Evolutionary conservation across 805 yeast species (phyloP).

Genomic region (Teunomyces barrocoloradensis): DNA sequence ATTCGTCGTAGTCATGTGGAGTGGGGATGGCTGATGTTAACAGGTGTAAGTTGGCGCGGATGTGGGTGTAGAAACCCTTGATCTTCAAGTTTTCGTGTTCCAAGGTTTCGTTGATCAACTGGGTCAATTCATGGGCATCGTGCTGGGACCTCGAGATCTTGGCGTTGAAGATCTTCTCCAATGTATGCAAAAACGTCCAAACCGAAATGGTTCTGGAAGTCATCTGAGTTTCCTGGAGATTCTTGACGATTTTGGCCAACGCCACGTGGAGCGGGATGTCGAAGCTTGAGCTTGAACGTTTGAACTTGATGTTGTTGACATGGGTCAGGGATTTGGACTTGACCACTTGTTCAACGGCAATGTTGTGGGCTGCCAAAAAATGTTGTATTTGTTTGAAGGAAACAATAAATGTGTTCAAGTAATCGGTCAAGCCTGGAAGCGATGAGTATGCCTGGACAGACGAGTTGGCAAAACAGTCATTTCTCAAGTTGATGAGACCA

Average conservation of each 20-base stretch:
- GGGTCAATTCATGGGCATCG: conserved; percentile 93
- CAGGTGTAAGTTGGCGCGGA: conserved; percentile 8
- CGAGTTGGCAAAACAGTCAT: conserved; percentile 92
- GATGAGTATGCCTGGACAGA: conserved; percentile 77
- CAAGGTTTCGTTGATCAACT: conserved; percentile 73
- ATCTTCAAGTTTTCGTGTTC: conserved; percentile 58
- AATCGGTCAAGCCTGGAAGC: conserved; percentile 55
- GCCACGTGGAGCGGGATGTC: conserved; percentile 56
- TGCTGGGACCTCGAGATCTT: conserved; percentile 80
- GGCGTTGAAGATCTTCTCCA: conserved; percentile 72
- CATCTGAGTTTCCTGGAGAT: conserved; percentile 62
- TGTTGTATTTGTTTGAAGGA: conserved; percentile 22
- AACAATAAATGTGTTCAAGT: conserved; percentile 45
- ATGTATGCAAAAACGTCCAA: conserved; percentile 71
- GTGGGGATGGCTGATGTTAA: conserved; percentile 5
- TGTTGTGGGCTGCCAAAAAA: conserved; percentile 14
- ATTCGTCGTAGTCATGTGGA: conserved; percentile 8
- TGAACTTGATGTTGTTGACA: conserved; percentile 11
- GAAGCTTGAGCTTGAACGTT: conserved; percentile 18
- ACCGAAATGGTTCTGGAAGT: conserved; percentile 60
- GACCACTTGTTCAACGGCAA: conserved; percentile 16
- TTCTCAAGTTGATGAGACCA: conserved; percentile 76
- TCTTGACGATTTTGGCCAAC: conserved; percentile 48
- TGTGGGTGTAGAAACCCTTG: conserved; percentile 26
- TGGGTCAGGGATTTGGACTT: not conserved